These are phyloP conservation scores for Malus domestica DNA, from an alignment of 306 rosid species.

Conservation along the genomic window DNA sequence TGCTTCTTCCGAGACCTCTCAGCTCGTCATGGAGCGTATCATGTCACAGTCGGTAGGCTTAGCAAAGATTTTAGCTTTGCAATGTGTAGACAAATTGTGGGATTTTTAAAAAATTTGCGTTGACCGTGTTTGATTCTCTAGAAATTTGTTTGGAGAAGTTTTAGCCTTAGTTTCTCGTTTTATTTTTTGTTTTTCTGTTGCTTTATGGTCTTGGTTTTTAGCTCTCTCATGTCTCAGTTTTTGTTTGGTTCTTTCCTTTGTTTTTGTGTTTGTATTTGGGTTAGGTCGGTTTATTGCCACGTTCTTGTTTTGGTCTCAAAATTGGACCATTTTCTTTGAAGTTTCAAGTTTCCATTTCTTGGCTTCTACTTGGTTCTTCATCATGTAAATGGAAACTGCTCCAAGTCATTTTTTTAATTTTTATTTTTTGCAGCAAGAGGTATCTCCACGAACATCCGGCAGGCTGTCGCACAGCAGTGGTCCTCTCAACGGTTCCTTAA, in stretches of 20 bases:
- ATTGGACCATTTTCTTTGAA: not conserved
- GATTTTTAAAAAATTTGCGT: not conserved
- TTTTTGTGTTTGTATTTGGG: not conserved
- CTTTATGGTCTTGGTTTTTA: not conserved
- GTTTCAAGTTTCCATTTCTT: not conserved
- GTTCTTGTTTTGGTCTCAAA: not conserved
- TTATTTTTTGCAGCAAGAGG: constrained; percentile 47
- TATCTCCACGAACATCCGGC: constrained; percentile 88
- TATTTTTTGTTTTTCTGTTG: not conserved
- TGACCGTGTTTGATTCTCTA: not conserved
- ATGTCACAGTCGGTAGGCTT: constrained; percentile 82
- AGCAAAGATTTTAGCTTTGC: not conserved
- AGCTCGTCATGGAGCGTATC: constrained; percentile 86
- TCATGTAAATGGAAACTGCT: not conserved
- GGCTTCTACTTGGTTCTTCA: not conserved
- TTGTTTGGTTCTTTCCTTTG: not conserved
- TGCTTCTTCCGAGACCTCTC: constrained; percentile 81
- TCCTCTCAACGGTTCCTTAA: constrained; percentile 83
- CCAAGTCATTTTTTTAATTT: too few relatives aligned
- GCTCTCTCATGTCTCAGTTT: not conserved
- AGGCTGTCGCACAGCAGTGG: constrained; percentile 91
- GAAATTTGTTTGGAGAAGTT: constrained; percentile 10
- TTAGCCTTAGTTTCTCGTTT: not conserved
- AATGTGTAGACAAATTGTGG: constrained; percentile 27
- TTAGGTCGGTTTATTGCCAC: not conserved